Conservation (phyloP, 768 basidiomycete species). For the Collybia nuda region DNA sequence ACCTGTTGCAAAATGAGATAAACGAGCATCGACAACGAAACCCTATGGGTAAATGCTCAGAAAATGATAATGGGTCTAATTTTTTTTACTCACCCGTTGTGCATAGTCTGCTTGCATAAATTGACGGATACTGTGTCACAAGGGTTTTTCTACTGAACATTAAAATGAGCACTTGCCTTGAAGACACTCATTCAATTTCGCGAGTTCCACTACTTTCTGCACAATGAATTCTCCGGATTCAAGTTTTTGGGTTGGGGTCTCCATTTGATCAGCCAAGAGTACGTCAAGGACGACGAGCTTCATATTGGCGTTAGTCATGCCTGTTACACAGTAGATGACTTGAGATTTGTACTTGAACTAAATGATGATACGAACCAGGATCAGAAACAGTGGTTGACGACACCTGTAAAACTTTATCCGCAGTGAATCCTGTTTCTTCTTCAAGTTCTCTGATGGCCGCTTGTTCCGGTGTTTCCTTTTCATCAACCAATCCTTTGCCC, state of each 20-base stretch:
- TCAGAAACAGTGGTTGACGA: constrained; percentile 66
- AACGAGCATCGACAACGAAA: constrained; percentile 71
- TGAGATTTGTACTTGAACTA: background rate
- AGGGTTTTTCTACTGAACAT: background rate
- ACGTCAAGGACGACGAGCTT: constrained; percentile 77
- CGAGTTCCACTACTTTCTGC: constrained; percentile 66
- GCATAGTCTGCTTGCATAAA: no score
- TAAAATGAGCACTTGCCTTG: constrained; percentile 48
- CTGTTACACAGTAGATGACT: constrained; percentile 32
- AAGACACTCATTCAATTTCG: constrained; percentile 60
- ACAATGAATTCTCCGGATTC: constrained; percentile 88
- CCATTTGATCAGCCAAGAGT: constrained; percentile 61
- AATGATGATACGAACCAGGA: constrained; percentile 52
- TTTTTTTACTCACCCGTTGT: no score
- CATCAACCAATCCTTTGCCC: constrained; percentile 73
- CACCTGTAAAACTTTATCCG: constrained; percentile 58
- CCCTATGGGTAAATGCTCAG: constrained; percentile 33
- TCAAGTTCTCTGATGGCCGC: constrained; percentile 86
- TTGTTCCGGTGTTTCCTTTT: constrained; percentile 76
- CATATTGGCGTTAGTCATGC: constrained; percentile 96
- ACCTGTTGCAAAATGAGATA: constrained; percentile 76
- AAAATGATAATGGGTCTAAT: background rate
- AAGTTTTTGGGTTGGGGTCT: constrained; percentile 70
- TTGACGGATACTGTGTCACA: background rate
- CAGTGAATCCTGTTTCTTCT: constrained; percentile 91